Base-by-base conservation (phyloP, 495 filamentous ascomycete genomes). In the Aspergillus funiculosus region DNA sequence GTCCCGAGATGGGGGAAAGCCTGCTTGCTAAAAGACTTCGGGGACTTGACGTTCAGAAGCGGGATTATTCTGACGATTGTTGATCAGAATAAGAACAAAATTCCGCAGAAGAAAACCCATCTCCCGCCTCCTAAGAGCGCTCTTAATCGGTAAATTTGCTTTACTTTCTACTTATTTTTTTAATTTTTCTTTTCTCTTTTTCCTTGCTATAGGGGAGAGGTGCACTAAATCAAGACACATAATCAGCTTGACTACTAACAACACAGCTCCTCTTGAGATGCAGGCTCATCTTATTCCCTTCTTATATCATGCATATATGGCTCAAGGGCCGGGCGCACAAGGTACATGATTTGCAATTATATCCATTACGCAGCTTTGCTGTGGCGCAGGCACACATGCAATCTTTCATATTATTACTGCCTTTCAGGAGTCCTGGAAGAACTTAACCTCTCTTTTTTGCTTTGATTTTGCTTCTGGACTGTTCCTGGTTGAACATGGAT, bases 1-100 rank as follows among this genome's bases (percentile, higher is more conserved):
- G 64, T n/a, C 55, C 67, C 10, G 73, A 77, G 45, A 54, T 53
- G 9, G 68, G 74, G 11, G 76, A 79, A 52, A 72, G 78, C 37
- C 56, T 82, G 19, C 63, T 82, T 22, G 77, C 78, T 24, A 74
- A 70, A 52, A 66, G 72, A 49, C 58, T 82, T 26, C 68, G 69
- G 43, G 61, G 74, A 15, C 57, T 78, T 11, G 76, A 74, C 41
- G 65, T 74, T 6, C 66, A 70, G 13, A 64, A 52, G 20, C 53
- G 57, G 10, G 53, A 60, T 21, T 22, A 13, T 27, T 22, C 36
- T 7, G 14, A 49, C 15, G 7, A 15, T 15, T 29, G 7, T 30
- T 26, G n/a, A n/a, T n/a, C n/a, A n/a, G n/a, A 43, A 44, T 11
- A 26, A 5, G 21, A 20, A 15, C 1, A n/a, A 19, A 6, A 28